phyloP scores from a whole-genome alignment of 768 basidiomycete species.

The Macrolepiota dolichaula region DNA sequence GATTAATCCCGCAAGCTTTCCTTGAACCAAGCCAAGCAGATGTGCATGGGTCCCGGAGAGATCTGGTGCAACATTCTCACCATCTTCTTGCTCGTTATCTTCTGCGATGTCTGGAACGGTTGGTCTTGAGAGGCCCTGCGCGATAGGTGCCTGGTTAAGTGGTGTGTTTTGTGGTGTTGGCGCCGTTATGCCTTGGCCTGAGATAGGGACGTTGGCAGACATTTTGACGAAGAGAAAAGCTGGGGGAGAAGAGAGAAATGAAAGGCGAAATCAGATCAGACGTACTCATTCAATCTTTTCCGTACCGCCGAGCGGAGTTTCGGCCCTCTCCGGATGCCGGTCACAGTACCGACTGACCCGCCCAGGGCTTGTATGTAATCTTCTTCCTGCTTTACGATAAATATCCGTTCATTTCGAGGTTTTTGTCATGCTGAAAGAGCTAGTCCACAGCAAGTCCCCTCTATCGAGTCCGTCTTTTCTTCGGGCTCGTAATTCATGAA shows the following conservation, averaged over 20 bases:
- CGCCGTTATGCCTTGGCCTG: slow-evolving; percentile 60
- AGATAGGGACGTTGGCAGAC: slow-evolving; percentile 70
- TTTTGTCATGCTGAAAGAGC: too few relatives aligned
- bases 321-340: slow-evolving; percentile 10
- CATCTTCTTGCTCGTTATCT: slow-evolving; percentile 69
- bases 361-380: background rate
- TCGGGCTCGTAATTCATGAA: too few relatives aligned
- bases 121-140: slow-evolving; percentile 76
- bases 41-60: slow-evolving; percentile 50
- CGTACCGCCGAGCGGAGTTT: slow-evolving; percentile 15
- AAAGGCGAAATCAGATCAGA: slow-evolving; percentile 1
- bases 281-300: slow-evolving; percentile 12
- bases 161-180: slow-evolving; percentile 96
- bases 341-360: background rate
- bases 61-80: slow-evolving; percentile 33
- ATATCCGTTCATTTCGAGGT: background rate
- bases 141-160: slow-evolving; percentile 76
- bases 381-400: background rate
- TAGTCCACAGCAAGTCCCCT: too few relatives aligned
- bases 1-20: slow-evolving; percentile 78
- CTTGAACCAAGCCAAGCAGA: slow-evolving; percentile 85
- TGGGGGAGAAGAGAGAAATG: slow-evolving; percentile 12
- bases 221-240: slow-evolving; percentile 31
- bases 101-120: slow-evolving; percentile 87
- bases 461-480: too few relatives aligned